These are phyloP conservation scores for Penicillium polonicum DNA, from an alignment of 2,329 filamentous ascomycete species.

Conservation along the genomic window DNA sequence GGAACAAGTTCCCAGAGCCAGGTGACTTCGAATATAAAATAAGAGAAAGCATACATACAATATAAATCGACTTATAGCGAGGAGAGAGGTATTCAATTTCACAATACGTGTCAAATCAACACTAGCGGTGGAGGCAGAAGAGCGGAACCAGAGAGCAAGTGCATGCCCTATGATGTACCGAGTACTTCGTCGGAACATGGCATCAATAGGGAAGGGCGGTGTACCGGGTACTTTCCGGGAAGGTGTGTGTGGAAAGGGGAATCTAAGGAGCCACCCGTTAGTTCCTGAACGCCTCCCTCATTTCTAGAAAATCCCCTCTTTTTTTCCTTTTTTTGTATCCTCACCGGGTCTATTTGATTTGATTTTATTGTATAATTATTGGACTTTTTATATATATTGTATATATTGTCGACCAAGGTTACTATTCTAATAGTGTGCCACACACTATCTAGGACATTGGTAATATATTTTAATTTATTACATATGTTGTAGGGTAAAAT, in stretches of 20 bases:
- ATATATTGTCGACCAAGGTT: not conserved
- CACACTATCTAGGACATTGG: not conserved
- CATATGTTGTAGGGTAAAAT: no score
- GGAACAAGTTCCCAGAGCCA: not conserved
- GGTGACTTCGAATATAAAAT: not conserved
- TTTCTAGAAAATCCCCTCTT: slow-evolving; percentile 2
- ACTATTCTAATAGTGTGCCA: not conserved
- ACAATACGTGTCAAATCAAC: slow-evolving; percentile 19
- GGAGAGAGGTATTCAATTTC: no score
- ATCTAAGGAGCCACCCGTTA: slow-evolving; percentile 12
- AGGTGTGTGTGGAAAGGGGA: slow-evolving; percentile 9
- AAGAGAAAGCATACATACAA: not conserved
- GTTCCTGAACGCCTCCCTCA: slow-evolving; percentile 13
- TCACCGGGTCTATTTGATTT: not conserved
- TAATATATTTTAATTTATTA: not conserved
- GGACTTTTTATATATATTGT: not conserved
- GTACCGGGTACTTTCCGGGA: slow-evolving; percentile 4
- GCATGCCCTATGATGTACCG: not conserved
- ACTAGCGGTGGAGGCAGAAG: slow-evolving; percentile 11
- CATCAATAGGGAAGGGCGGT: slow-evolving; percentile 1
- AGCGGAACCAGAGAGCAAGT: not conserved
- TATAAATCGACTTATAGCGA: not conserved
- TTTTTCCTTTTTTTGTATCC: not conserved
- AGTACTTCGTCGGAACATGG: not conserved
- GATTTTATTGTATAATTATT: not conserved